phyloP scores from a whole-genome alignment of 1,284 basidiomycete genomes.

The Sanghuangporus baumii region DNA sequence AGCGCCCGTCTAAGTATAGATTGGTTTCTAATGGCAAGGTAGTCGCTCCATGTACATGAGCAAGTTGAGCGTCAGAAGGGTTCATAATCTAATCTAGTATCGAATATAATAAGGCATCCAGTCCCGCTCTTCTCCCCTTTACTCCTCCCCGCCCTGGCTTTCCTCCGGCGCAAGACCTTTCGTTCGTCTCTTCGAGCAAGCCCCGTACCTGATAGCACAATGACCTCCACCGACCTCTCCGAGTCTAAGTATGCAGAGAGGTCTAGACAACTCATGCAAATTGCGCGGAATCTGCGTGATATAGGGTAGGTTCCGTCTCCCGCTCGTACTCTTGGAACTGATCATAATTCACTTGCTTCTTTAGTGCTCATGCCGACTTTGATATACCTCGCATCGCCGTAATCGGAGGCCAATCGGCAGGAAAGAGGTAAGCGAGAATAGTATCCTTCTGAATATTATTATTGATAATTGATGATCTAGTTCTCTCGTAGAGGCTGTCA shows the following conservation, averaged over 20 bases:
- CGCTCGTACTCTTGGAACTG: neutral
- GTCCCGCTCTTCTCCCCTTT: too few relatives aligned
- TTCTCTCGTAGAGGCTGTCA: slow-evolving; percentile 25
- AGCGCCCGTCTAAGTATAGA: too few relatives aligned
- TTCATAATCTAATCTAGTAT: too few relatives aligned
- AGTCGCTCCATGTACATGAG: too few relatives aligned
- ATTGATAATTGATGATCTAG: slow-evolving; percentile 1
- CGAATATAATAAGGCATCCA: too few relatives aligned
- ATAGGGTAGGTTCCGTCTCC: slow-evolving; percentile 6
- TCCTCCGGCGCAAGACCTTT: neutral
- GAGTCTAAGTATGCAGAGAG: slow-evolving; percentile 5
- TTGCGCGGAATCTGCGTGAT: slow-evolving; percentile 12
- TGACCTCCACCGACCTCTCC: neutral
- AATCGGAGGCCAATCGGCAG: slow-evolving; percentile 25
- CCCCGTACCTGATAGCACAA: neutral
- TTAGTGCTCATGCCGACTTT: slow-evolving; percentile 20
- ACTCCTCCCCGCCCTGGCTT: neutral
- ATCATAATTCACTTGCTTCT: neutral
- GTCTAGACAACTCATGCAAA: neutral
- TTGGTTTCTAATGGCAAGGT: too few relatives aligned
- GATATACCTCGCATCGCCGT: slow-evolving; percentile 26
- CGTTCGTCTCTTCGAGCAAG: neutral
- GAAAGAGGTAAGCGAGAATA: slow-evolving; percentile 18
- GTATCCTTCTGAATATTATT: neutral
- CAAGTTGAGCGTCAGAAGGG: too few relatives aligned